Percentiles rank a stretch among this genome's conserved stretches.
phyloP scores from a whole-genome alignment of 495 filamentous ascomycete species.

The Tuber aestivum region DNA sequence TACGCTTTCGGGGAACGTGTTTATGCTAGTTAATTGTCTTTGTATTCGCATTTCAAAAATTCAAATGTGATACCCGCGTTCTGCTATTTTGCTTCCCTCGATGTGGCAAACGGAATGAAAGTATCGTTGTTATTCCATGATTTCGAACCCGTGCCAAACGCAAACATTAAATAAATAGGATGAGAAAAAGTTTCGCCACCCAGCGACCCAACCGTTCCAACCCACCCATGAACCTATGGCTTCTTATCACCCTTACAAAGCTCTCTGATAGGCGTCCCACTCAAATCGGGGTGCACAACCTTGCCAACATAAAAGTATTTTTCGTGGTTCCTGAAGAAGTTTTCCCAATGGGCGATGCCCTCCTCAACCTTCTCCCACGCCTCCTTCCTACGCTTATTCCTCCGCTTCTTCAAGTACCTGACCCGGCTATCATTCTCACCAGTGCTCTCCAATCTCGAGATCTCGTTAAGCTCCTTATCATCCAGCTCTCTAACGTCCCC shows the following conservation, averaged over 20 bases:
- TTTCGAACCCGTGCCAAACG: neutral
- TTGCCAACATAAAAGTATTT: conserved; percentile 70
- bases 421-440: conserved; percentile 51
- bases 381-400: conserved; percentile 50
- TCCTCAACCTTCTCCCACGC: conserved; percentile 55
- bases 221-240: no score
- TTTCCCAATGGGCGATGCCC: conserved; percentile 59
- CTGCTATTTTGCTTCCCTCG: neutral
- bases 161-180: neutral
- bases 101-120: neutral
- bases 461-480: conserved; percentile 51
- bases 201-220: conserved; percentile 13
- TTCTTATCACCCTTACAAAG: conserved; percentile 49
- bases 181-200: conserved; percentile 8
- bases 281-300: conserved; percentile 48
- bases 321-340: conserved; percentile 69
- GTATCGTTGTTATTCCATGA: neutral
- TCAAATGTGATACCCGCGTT: neutral
- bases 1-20: neutral
- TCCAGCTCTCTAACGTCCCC: conserved; percentile 57
- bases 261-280: conserved; percentile 45
- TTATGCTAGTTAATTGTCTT: neutral
- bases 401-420: conserved; percentile 55
- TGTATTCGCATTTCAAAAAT: neutral
- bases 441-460: conserved; percentile 52